Evolutionary conservation across 1,284 basidiomycete genomes (phyloP), one percentile per base, ranked within the genome.

Genomic region (Malassezia arunalokei): DNA sequence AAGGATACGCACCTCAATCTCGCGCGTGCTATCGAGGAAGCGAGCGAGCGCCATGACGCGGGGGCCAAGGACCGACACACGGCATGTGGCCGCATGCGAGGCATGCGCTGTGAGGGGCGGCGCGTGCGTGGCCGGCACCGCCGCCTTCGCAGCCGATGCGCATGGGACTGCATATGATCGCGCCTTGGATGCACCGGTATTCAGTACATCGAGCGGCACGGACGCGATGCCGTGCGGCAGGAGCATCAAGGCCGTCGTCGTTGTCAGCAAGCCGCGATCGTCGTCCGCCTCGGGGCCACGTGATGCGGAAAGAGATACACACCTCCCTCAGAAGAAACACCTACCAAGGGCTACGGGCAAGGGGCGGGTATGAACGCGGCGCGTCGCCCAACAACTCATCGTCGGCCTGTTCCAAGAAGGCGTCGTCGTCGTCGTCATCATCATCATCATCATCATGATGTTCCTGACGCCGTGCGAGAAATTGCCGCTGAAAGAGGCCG

Each of bases 41-140:
- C 64, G 62, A 12, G 60, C 64, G 30, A 66, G 37, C 2, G 59
- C 58, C 35, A 54, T 58, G 4, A 59, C 62, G 12, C 44, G 42
- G 20, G 29, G 12, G 32, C 45, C 53, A 5, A 55, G 32, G 20
- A 50, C 42, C 12, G 11, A n/a, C 11, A 50, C 30, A 14, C 15
- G 28, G 35, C 53, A 50, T 28, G 53, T 49, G 11, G 47, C 43
- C 8, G 47, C 47, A 27, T 49, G 38, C 27, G 31, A 35, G 8
- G 53, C 53, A 46, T 54, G 52, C 27, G 40, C 8, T 8, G 42
- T 28, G 14, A 41, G 37, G 11, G 28, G 27, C 8, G 39, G 43
- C 33, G 35, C 35, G 24, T 35, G n/a, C 9, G 35, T 29, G 6
- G 38, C 38, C 27, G 11, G 12, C 15, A 27, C 47, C 20, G 11